Evolutionary conservation across 208 protist species (phyloP).

Genomic region (Acanthamoeba quina): DNA sequence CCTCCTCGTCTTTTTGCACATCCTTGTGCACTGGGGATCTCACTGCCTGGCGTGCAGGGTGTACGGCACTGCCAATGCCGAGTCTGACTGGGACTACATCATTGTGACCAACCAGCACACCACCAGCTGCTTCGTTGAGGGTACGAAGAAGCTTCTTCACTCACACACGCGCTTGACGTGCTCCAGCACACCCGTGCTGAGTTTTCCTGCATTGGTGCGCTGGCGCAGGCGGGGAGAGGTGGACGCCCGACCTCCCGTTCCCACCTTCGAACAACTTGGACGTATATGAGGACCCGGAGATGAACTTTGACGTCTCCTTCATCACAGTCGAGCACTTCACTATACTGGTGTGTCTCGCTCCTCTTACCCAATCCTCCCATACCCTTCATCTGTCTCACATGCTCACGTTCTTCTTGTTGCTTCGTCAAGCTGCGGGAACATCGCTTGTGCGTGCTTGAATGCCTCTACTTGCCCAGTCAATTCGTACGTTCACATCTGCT

Average conservation of each 20-base stretch:
- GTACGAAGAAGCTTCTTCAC: neutral
- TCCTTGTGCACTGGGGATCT: neutral
- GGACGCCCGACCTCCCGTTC: constrained; percentile 62
- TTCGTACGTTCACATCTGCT: constrained; percentile 26
- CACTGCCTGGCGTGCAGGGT: neutral
- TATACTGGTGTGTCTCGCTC: constrained; percentile 25
- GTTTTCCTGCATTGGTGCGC: neutral
- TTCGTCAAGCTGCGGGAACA: constrained; percentile 59
- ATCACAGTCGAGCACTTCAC: constrained; percentile 68
- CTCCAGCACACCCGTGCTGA: neutral
- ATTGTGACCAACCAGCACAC: constrained; percentile 47
- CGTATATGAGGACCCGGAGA: constrained; percentile 68
- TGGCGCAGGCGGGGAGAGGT: neutral
- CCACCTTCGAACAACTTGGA: constrained; percentile 68
- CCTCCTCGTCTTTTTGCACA: neutral
- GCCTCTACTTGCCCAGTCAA: constrained; percentile 48
- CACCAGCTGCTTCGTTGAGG: neutral
- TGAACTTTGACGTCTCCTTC: constrained; percentile 71
- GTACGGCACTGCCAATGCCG: constrained; percentile 43
- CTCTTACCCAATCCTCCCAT: too few species aligned
- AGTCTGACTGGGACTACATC: constrained; percentile 73
- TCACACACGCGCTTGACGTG: neutral
- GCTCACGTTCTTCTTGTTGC: neutral
- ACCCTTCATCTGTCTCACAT: neutral
- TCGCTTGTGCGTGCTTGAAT: constrained; percentile 67